Evolutionary conservation across 2,329 filamentous ascomycete species (phyloP), one percentile per base, ranked within the genome.

Genomic region (Hypoxylon sp.): DNA sequence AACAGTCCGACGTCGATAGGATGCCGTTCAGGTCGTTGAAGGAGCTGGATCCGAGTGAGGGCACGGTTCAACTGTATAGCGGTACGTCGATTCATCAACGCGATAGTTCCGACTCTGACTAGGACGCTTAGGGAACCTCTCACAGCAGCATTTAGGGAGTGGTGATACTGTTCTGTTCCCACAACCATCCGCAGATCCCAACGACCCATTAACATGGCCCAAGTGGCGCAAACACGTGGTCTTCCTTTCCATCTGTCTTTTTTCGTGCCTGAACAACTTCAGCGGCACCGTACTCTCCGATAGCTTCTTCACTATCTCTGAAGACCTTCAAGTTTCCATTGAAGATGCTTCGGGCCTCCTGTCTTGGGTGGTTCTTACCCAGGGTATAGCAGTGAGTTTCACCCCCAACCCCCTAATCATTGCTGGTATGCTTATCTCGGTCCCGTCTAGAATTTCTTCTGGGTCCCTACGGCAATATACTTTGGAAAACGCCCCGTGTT

Each of bases 21-120:
- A 63, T 63, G 61, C 48, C 48, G 41, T 58, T 63, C 53, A 63
- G 32, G 46, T 57, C 61, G 11, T 16, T 63, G 19, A 63, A 52
- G 25, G 61, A 63, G 30, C 21, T 63, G 11, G 61, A 63, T 39
- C 48, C 53, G 21, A 58, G 52, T 12, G 61, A 63, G 43, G 61
- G 61, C 29, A 63, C 53, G 5, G 61, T 63, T 37, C 61, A 39
- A 7, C 25, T 63, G 7, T 63, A 47, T 29, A 58, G 12, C n/a
- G 61, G 61, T 58, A 34, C 12, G 54, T 58, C 11, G 2, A 27
- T 47, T 21, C 51, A 45, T 30, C 6, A 19, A 45, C 5, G 16
- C 23, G 34, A n/a, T 14, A 43, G 7, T 8, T 21, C 16, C n/a
- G 14, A n/a, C 3, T 47, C 29, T 47, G 14, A 47, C 41, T 21